Percentiles rank a stretch among this genome's conserved stretches.
Conservation (phyloP, 129 eudicot species). For the Flaveria robusta region DNA sequence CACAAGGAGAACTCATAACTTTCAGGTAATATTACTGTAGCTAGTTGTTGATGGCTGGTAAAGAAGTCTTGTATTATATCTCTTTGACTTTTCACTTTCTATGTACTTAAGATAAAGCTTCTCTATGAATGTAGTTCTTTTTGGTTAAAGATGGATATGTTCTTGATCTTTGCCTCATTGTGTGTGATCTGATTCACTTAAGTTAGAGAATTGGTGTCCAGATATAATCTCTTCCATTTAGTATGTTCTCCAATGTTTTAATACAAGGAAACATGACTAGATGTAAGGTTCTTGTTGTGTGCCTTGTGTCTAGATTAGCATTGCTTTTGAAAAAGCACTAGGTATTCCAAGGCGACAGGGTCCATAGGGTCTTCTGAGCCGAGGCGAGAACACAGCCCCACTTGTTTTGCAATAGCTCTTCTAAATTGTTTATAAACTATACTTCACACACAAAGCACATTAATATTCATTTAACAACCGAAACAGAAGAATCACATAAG, state of each 20-base stretch:
- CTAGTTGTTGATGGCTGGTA: slow-evolving; percentile 25
- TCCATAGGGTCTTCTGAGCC: background rate
- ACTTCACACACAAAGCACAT: background rate
- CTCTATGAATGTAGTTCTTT: background rate
- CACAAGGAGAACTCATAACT: too few species aligned
- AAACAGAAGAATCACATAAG: background rate
- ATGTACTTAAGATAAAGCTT: slow-evolving; percentile 19
- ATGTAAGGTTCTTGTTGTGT: background rate
- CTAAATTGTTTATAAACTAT: background rate
- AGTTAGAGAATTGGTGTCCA: background rate
- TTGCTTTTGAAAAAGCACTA: background rate
- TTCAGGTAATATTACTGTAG: background rate
- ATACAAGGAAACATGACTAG: background rate
- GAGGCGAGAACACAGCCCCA: background rate
- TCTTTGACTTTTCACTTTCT: background rate
- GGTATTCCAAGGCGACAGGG: background rate
- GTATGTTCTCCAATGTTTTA: background rate
- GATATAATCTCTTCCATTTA: background rate
- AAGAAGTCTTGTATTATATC: slow-evolving; percentile 17
- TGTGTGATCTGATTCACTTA: background rate
- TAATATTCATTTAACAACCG: background rate
- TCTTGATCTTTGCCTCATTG: slow-evolving; percentile 13
- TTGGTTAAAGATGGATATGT: slow-evolving; percentile 7
- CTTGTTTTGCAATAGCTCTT: background rate
- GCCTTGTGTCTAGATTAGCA: background rate